Evolutionary conservation across 2,329 filamentous ascomycete species (phyloP), one percentile per base, ranked within the genome.

Genomic region (Aspergillus flavus): DNA sequence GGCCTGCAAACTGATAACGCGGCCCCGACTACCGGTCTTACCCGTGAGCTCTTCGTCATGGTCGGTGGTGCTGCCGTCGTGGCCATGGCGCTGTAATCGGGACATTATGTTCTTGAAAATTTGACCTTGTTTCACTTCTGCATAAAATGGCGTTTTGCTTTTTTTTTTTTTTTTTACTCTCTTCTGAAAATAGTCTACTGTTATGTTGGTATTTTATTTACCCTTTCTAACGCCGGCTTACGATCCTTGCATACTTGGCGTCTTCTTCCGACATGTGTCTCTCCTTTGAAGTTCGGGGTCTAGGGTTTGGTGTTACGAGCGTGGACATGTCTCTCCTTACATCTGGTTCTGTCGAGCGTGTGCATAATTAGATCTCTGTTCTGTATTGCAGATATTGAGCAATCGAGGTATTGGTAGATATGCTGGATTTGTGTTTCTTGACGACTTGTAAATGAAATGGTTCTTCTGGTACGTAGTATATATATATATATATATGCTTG

Each of bases 31-130:
- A 66, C 71, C 14, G 72, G 71, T 3, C 65, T 77, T 16, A 69
- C 69, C 41, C 76, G 72, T 28, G 78, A 78, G 65, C 68, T 80
- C 52, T 63, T 76, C 23, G 74, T 74, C n/a, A 73, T 81, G 66
- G 60, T 82, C 39, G 79, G 79, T 7, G 78, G 77, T 34, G 79
- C 77, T n/a, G 71, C 79, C 36, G 68, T 75, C 28, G 71, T 80
- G 54, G 79, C 77, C 30, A 75, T 80, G 68, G 75, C 72, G 28
- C 68, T 80, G 39, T 80, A 73, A 71, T 21, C 39, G 39, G 14
- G 11, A 39, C 32, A 23, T 28, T 9, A 21, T 55, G 11, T 16
- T 19, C 1, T 26, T 36, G 12, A 55, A 10, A 28, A 53, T 53
- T 34, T 28, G 30, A 19, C 28, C 9, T n/a, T 53, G 6, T 32